Evolutionary conservation across 805 yeast species (phyloP), one percentile per base, ranked within the genome.

Genomic region (Jamesozyma rosinii): DNA sequence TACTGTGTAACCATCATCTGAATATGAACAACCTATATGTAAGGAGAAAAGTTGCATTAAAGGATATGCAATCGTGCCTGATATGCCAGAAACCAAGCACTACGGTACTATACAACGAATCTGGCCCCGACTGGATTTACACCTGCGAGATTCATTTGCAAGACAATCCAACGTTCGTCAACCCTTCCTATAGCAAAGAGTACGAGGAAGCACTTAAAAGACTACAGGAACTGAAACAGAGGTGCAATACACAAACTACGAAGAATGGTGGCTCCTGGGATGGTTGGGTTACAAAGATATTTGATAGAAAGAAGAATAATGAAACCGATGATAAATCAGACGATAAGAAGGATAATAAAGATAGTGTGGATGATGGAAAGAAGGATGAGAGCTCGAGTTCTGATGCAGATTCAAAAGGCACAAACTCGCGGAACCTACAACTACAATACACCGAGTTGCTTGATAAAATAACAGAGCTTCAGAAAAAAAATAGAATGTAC

Each of bases 141-240:
- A 49, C 58, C 22, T 62, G 66, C 44, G 63, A 58, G 35, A 49
- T 61, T n/a, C 66, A 62, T 44, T 40, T 62, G n/a, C 51, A 49
- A 15, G 63, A 62, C 35, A 62, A 62, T 44, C 58, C 63, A 5
- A 55, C 52, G 15, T 60, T 62, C 44, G 63, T 49, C 13, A 48
- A 42, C 17, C 65, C 66, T 1, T n/a, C 51, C 5, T 55, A 59
- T 40, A 44, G 45, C 6, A 27, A 35, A 17, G 58, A 54, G 24
- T 62, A 62, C 39, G 26, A 45, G 8, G 42, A 38, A 2, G 44
- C 51, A 1, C 39, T 59, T 18, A 43, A 37, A 1, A 42, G 48
- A 17, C 30, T 59, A 34, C 51, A 54, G 32, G 26, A 22, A 6
- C 35, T 51, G 19, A 58, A 59, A 35, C 38, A 42, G 9, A 42